Conservation (phyloP, 2,329 filamentous ascomycete species). For the Fusarium nodosum region DNA sequence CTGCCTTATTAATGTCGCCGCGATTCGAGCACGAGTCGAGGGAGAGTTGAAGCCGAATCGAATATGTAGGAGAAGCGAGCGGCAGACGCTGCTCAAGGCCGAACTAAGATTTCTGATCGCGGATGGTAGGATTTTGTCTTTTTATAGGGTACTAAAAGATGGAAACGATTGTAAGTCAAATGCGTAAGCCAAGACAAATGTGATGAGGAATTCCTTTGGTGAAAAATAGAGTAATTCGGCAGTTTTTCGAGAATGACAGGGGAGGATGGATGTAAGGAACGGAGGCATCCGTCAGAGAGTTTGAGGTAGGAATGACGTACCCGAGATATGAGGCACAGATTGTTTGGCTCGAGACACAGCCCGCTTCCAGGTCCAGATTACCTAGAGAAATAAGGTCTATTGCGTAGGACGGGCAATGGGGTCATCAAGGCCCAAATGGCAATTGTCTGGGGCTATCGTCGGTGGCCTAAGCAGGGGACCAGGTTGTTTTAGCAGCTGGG, state of each 20-base stretch:
- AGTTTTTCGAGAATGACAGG: constrained; percentile 22
- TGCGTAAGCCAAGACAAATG: constrained; percentile 33
- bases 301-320: constrained; percentile 25
- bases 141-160: constrained; percentile 27
- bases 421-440: constrained; percentile 17
- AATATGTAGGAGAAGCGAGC: constrained; percentile 32
- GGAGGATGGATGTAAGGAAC: constrained; percentile 26
- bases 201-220: constrained; percentile 7
- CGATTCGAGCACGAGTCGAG: constrained; percentile 20
- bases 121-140: constrained; percentile 1
- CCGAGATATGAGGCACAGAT: constrained; percentile 15
- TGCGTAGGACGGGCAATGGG: constrained; percentile 28
- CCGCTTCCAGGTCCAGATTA: constrained; percentile 31
- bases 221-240: constrained; percentile 8
- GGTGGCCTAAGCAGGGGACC: constrained; percentile 13
- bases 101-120: background rate
- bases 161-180: constrained; percentile 24
- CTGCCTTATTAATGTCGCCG: constrained; percentile 13
- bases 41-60: constrained; percentile 15
- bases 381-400: constrained; percentile 29
- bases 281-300: constrained; percentile 17
- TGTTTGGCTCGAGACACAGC: constrained; percentile 37
- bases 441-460: constrained; percentile 17
- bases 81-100: constrained; percentile 30
- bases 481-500: constrained; percentile 24